A percentile compares a stretch with the other conserved stretches of the same genome.
Conservation (phyloP, 2,329 filamentous ascomycete species). For the Penicillium sp. region DNA sequence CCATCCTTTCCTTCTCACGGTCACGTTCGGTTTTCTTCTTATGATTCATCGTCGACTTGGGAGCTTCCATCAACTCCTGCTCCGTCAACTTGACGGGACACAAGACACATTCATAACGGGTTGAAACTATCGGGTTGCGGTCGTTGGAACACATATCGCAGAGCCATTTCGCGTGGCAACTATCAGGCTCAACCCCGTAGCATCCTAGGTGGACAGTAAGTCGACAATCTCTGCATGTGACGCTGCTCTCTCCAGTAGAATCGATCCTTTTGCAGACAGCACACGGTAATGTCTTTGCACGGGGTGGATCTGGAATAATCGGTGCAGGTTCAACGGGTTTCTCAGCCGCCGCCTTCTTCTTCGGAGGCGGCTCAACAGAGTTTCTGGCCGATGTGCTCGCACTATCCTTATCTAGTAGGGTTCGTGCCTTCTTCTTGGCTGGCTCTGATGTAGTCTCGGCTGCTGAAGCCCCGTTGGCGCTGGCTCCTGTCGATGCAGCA, state of each 20-base stretch:
- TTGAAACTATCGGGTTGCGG: conserved; percentile 86
- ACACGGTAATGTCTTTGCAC: conserved; percentile 74
- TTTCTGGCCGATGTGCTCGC: conserved; percentile 44
- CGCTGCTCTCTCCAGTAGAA: conserved; percentile 64
- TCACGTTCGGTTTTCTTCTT: conserved; percentile 94
- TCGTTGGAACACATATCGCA: conserved; percentile 97
- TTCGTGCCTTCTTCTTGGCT: conserved; percentile 60
- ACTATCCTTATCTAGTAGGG: conserved; percentile 46
- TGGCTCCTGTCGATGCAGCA: conserved; percentile 42
- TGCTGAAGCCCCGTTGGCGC: conserved; percentile 31
- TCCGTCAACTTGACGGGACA: conserved; percentile 80
- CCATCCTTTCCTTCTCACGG: conserved; percentile 77
- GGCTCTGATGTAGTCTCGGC: conserved; percentile 43
- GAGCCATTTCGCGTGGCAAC: conserved; percentile 70
- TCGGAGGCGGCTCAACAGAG: conserved; percentile 49
- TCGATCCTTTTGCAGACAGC: conserved; percentile 76
- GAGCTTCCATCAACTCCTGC: conserved; percentile 77
- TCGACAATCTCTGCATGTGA: conserved; percentile 82
- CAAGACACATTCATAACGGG: conserved; percentile 87
- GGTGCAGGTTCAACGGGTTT: conserved; percentile 56
- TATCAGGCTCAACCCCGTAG: conserved; percentile 75
- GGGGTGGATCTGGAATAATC: conserved; percentile 72
- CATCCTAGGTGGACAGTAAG: conserved; percentile 88
- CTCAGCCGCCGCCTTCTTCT: conserved; percentile 53
- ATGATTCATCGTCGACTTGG: conserved; percentile 63